Conservation (phyloP, 352 stramenopile species). For the Globisporangium parvum region DNA sequence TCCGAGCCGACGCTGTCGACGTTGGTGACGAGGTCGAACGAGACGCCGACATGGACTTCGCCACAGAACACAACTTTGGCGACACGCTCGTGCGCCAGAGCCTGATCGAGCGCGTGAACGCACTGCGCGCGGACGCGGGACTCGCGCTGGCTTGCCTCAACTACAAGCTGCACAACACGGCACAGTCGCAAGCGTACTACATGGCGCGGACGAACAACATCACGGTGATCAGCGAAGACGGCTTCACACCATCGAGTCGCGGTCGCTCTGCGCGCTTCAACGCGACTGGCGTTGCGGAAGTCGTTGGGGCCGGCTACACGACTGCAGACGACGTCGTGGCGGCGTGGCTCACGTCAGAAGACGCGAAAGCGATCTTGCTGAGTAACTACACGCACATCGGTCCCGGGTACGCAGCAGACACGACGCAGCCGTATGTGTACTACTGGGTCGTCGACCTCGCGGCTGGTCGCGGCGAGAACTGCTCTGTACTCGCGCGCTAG, state of each 20-base stretch:
- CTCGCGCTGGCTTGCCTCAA: conserved; percentile 4
- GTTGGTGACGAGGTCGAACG: conserved; percentile 4
- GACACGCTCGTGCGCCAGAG: conserved; percentile 4
- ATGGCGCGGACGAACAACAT: conserved; percentile 19
- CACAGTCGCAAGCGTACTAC: conserved; percentile 19
- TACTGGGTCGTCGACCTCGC: conserved; percentile 28
- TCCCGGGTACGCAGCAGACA: conserved; percentile 20
- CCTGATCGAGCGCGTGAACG: conserved; percentile 12
- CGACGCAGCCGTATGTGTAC: conserved; percentile 16
- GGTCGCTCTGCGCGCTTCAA: conserved; percentile 19
- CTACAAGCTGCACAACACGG: conserved; percentile 22
- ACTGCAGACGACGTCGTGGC: conserved; percentile 12
- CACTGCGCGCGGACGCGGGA: conserved; percentile 2
- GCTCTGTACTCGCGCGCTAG: neutral
- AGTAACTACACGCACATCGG: conserved; percentile 27
- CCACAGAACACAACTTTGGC: neutral
- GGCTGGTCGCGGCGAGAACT: neutral
- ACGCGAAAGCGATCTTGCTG: conserved; percentile 15
- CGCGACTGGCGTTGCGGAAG: conserved; percentile 22
- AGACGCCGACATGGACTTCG: conserved; percentile 1
- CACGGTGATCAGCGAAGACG: conserved; percentile 13
- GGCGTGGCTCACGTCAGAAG: conserved; percentile 20
- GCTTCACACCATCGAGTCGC: conserved; percentile 17
- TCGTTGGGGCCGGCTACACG: conserved; percentile 21
- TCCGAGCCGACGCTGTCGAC: neutral